These are phyloP conservation scores for Globisporangium okanoganense DNA, from an alignment of 352 stramenopile genomes.

Conservation along the genomic window DNA sequence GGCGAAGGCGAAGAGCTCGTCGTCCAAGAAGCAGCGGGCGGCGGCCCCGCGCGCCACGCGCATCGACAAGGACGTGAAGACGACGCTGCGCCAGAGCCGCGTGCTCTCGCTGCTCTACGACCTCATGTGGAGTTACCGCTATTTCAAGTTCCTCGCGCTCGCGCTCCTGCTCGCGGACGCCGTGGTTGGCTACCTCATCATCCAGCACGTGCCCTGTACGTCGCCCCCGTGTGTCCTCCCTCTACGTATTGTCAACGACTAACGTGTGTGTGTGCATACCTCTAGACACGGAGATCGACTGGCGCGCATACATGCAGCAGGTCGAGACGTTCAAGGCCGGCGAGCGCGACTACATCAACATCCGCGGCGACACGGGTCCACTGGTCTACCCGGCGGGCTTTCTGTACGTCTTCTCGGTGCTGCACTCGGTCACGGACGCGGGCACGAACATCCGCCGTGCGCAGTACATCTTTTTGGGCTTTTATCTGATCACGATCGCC, in stretches of 20 bases:
- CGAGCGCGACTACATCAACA: slow-evolving; percentile 95
- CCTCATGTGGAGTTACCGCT: slow-evolving; percentile 86
- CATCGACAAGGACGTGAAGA: slow-evolving; percentile 88
- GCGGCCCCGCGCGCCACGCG: slow-evolving; percentile 50
- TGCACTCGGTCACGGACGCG: slow-evolving; percentile 89
- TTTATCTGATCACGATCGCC: slow-evolving; percentile 93
- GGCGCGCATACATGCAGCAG: slow-evolving; percentile 99
- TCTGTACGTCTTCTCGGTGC: slow-evolving; percentile 95
- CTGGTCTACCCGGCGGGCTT: slow-evolving; percentile 98
- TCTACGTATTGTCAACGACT: neutral
- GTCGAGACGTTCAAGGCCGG: slow-evolving; percentile 91
- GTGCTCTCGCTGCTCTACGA: slow-evolving; percentile 77
- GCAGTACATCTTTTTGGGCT: slow-evolving; percentile 93
- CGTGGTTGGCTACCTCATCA: slow-evolving; percentile 68
- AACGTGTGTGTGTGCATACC: neutral
- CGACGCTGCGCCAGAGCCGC: slow-evolving; percentile 57
- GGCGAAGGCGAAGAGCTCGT: slow-evolving; percentile 3
- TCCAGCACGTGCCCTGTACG: slow-evolving; percentile 76
- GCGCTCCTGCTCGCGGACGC: slow-evolving; percentile 55
- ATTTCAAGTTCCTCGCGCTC: slow-evolving; percentile 65
- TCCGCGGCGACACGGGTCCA: slow-evolving; percentile 94
- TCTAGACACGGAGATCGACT: slow-evolving; percentile 98
- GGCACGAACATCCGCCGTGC: slow-evolving; percentile 82
- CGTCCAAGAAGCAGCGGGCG: neutral
- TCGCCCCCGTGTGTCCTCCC: neutral